Evolutionary conservation across 2,329 filamentous ascomycete species (phyloP), one percentile per base, ranked within the genome.

Genomic region (Cladosporium sphaerospermum): DNA sequence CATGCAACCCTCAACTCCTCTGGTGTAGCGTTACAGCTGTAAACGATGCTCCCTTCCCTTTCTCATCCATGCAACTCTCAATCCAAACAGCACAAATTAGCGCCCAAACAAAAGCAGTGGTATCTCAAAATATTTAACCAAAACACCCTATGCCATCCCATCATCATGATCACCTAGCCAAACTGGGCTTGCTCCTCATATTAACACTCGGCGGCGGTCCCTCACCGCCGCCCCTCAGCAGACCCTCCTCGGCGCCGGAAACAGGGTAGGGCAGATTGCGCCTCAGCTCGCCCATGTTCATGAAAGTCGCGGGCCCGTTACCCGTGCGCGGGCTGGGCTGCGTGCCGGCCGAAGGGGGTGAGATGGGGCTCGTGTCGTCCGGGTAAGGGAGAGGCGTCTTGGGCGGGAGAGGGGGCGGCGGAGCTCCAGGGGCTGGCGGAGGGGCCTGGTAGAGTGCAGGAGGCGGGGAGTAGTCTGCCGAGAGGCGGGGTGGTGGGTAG

Each of bases 171-270:
- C 23, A 28, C 23, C 23, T 28, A 28, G 23, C 23, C 23, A 28
- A 28, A 28, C 23, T 28, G 7, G 92, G 92, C 69, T 96, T 96
- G 61, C 85, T 82, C 42, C 86, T 84, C 79, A 89, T 87, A 63
- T 95, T 95, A 7, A 95, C 89, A 6, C 81, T 76, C 3, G 92
- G 92, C 14, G 92, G 91, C 28, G 86, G 85, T 23, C 86, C 87
- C 63, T 95, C 86, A 43, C 39, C 31, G 11, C 40, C 32, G 5
- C 16, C 41, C 2, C 47, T 39, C 13, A 34, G 42, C 4, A 37
- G 28, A 10, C 40, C 47, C 11, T 50, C 36, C 7, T 50, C 31
- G 13, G 42, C 47, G 7, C 47, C 47, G 10, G 83, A 84, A 45
- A 88, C 72, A 0, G 92, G 92, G 67, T 96, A 96, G 1, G 90